Conservation (phyloP, 306 rosid species). For the Arachis stenosperma region DNA sequence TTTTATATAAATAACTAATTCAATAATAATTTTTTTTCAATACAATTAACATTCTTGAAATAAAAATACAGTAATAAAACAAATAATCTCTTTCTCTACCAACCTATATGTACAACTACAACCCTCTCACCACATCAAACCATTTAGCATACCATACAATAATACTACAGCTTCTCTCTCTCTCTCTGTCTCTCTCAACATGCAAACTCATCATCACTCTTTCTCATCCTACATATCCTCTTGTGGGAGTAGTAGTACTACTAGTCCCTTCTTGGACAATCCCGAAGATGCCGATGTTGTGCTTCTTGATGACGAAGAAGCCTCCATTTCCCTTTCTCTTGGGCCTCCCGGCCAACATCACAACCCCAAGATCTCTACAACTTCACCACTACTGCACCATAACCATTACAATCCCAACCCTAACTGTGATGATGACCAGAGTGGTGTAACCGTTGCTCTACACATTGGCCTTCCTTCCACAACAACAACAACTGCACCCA, state of each 20-base stretch:
- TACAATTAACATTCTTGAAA: no score
- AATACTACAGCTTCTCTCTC: constrained; percentile 16
- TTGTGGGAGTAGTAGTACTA: constrained; percentile 17
- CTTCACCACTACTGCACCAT: constrained; percentile 27
- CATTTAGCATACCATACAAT: constrained; percentile 29
- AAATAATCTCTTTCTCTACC: background rate
- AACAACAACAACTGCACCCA: no score
- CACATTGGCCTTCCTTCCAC: constrained; percentile 69
- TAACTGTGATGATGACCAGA: constrained; percentile 34
- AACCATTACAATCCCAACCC: constrained; percentile 39
- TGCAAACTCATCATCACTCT: constrained; percentile 54
- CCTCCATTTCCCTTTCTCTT: constrained; percentile 80
- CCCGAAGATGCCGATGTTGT: constrained; percentile 28
- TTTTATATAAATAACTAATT: no score
- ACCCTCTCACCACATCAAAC: background rate
- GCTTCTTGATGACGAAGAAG: constrained; percentile 54
- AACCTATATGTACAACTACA: background rate
- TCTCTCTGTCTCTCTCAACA: constrained; percentile 46
- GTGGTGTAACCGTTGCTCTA: constrained; percentile 80
- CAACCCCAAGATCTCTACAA: constrained; percentile 32
- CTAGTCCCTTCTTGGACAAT: constrained; percentile 36
- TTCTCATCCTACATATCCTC: constrained; percentile 49
- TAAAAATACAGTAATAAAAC: no score
- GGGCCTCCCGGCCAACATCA: constrained; percentile 70
- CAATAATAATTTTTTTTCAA: no score